Conservation (phyloP, 768 basidiomycete species). For the Solioccasus polychromus region DNA sequence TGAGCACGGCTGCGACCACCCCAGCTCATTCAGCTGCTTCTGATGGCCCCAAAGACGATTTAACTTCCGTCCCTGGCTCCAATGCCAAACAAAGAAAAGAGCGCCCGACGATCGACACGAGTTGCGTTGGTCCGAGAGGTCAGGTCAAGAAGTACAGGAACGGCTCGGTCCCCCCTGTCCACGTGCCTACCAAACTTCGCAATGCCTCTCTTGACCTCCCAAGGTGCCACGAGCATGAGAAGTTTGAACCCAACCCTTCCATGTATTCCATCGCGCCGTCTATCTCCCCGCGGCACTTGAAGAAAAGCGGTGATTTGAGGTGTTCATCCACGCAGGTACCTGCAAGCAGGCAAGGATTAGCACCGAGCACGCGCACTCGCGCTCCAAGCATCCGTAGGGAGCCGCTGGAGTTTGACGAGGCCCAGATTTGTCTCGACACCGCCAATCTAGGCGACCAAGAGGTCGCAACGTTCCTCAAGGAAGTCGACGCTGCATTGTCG, state of each 20-base stretch:
- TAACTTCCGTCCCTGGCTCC: conserved; percentile 13
- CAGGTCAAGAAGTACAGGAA: conserved; percentile 31
- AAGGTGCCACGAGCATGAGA: conserved; percentile 22
- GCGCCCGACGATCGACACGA: conserved; percentile 32
- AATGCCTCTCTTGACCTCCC: conserved; percentile 31
- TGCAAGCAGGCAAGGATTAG: conserved; percentile 26
- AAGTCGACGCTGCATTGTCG: conserved; percentile 29
- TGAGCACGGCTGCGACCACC: conserved; percentile 25
- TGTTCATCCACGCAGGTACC: conserved; percentile 24
- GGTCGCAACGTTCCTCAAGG: conserved; percentile 31
- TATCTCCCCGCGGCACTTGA: conserved; percentile 20
- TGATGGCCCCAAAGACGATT: conserved; percentile 11
- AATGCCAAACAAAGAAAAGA: conserved; percentile 26
- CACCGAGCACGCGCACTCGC: conserved; percentile 18
- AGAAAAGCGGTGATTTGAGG: conserved; percentile 21
- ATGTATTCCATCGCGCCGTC: conserved; percentile 32
- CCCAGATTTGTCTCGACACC: conserved; percentile 30
- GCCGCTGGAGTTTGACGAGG: conserved; percentile 29
- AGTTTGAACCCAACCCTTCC: conserved; percentile 27
- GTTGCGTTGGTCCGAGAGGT: conserved; percentile 30
- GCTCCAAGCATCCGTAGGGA: conserved; percentile 30
- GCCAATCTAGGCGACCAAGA: conserved; percentile 30
- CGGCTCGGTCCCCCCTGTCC: conserved; percentile 31
- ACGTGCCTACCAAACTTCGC: conserved; percentile 27
- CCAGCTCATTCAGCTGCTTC: conserved; percentile 25